A percentile compares a stretch with the other conserved stretches of the same genome.
Conservation (phyloP, 1,284 basidiomycete genomes). For the Apiotrichum gamsii region DNA sequence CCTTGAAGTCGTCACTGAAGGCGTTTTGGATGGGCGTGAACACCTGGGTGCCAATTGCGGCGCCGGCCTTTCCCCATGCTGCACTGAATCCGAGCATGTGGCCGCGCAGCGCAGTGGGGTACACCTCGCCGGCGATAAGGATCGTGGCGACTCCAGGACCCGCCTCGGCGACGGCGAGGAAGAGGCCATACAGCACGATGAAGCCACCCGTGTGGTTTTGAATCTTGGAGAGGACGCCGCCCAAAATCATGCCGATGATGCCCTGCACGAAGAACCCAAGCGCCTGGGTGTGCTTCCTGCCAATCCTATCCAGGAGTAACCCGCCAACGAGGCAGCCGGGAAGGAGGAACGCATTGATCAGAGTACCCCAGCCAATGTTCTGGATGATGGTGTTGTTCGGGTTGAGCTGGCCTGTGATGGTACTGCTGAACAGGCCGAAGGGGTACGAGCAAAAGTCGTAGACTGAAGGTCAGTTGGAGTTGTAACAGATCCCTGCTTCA, state of each 20-base stretch:
- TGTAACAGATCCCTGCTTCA: not conserved
- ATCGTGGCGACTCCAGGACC: slow-evolving; percentile 47
- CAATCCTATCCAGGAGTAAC: slow-evolving; percentile 61
- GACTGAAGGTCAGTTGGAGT: slow-evolving; percentile 34
- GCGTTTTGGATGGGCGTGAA: slow-evolving; percentile 23
- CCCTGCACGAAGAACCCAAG: slow-evolving; percentile 16
- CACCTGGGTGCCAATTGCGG: slow-evolving; percentile 44
- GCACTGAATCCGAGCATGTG: slow-evolving; percentile 61
- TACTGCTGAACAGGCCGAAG: slow-evolving; percentile 56
- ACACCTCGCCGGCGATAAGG: slow-evolving; percentile 49
- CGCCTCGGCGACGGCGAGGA: slow-evolving; percentile 16
- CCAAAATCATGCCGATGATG: slow-evolving; percentile 17
- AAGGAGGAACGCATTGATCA: slow-evolving; percentile 38
- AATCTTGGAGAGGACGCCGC: slow-evolving; percentile 16
- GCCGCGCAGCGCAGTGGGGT: slow-evolving; percentile 60
- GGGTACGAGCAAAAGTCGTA: slow-evolving; percentile 59
- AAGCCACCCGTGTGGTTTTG: slow-evolving; percentile 14
- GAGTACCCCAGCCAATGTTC: slow-evolving; percentile 35
- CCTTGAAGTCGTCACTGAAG: slow-evolving; percentile 19
- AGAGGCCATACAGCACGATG: slow-evolving; percentile 20
- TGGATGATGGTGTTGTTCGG: slow-evolving; percentile 39
- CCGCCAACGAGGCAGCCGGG: slow-evolving; percentile 66
- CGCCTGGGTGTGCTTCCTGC: slow-evolving; percentile 54
- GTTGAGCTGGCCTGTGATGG: slow-evolving; percentile 57
- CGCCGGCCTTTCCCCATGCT: slow-evolving; percentile 66